Conservation (phyloP, 805 yeast genomes). For the Blastobotrys terrestris region DNA sequence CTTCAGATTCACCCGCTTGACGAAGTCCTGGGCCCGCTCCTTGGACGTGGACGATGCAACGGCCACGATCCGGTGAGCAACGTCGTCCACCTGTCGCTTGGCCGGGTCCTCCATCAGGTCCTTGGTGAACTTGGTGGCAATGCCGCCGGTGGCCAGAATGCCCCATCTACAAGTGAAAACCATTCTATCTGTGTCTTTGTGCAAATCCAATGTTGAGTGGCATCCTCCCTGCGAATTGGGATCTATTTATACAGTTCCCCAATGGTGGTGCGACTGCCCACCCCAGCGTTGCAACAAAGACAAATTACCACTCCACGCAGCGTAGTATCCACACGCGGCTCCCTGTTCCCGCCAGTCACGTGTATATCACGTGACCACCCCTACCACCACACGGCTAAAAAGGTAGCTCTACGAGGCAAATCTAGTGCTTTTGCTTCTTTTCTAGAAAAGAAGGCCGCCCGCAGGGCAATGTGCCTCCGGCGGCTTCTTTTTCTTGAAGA, state of each 20-base stretch:
- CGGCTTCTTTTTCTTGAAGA: no score
- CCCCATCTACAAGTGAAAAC: constrained; percentile 24
- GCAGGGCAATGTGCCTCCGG: no score
- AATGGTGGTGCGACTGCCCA: neutral
- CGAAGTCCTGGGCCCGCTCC: constrained; percentile 23
- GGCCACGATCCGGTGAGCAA: constrained; percentile 25
- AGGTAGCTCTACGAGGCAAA: no score
- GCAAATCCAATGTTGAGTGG: no score
- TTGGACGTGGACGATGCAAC: constrained; percentile 23
- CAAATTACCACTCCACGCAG: neutral
- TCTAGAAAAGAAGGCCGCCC: no score
- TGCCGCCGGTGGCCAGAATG: constrained; percentile 27
- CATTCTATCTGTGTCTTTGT: no score
- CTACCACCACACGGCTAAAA: no score
- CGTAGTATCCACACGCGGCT: neutral
- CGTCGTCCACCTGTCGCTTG: constrained; percentile 22
- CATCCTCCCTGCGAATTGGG: neutral
- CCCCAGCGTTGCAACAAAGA: neutral
- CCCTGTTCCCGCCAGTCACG: neutral
- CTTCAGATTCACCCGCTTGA: constrained; percentile 9
- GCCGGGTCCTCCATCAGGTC: constrained; percentile 22
- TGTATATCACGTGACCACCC: no score
- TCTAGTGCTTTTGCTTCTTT: no score
- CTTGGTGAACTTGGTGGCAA: constrained; percentile 23
- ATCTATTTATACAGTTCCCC: neutral